Percentiles rank a stretch among this genome's conserved stretches.
Evolutionary conservation across 179 eudicot species (phyloP).

Genomic region (Vitellaria paradoxa): DNA sequence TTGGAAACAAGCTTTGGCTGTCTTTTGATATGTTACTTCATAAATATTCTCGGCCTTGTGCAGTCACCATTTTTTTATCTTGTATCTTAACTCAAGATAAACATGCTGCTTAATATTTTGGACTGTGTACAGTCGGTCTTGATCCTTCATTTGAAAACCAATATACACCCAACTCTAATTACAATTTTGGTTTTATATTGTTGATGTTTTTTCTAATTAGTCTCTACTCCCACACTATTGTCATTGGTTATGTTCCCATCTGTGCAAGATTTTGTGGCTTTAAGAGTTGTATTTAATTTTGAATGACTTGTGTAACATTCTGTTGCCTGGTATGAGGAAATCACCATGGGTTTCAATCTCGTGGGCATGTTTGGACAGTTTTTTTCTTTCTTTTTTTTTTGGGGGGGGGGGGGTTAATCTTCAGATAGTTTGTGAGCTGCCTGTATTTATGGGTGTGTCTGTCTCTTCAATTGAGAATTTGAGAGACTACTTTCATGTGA

Average conservation of each 20-base stretch:
- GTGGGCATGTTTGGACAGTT: neutral
- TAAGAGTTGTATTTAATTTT: neutral
- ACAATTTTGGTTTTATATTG: neutral
- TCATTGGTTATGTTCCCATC: neutral
- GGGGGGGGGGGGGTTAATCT: neutral
- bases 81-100: neutral
- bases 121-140: neutral
- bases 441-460: neutral
- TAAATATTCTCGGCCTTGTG: neutral
- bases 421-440: neutral
- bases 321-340: neutral
- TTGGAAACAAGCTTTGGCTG: neutral
- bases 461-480: neutral
- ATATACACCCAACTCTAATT: neutral
- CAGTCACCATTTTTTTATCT: neutral
- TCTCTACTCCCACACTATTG: neutral
- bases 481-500: neutral
- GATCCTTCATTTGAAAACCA: neutral
- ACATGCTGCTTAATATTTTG: neutral
- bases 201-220: neutral
- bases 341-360: neutral
- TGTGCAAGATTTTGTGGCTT: conserved; percentile 3
- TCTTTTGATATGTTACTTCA: neutral
- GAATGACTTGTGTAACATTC: neutral
- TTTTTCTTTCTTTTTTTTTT: neutral